Evolutionary conservation across 2,329 filamentous ascomycete species (phyloP).

Genomic region (Aspergillus uvarum): DNA sequence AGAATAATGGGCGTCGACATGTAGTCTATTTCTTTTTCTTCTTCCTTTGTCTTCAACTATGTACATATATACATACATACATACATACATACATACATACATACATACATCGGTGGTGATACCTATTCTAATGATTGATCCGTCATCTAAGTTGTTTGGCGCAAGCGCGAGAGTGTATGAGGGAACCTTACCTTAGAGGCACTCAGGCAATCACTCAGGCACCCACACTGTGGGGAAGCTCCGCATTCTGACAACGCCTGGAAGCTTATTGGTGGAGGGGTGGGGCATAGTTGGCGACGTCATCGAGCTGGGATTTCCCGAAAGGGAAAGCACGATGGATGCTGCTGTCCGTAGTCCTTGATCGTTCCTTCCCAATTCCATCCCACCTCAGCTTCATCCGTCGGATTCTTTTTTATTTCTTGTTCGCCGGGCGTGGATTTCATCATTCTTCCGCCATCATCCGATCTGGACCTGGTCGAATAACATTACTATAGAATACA

Average conservation of each 20-base stretch:
- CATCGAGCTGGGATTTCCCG: slow-evolving; percentile 5
- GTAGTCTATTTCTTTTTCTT: no score
- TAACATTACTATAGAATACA: no score
- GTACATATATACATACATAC: no score
- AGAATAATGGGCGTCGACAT: not conserved
- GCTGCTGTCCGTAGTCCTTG: no score
- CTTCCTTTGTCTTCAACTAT: no score
- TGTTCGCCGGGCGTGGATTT: not conserved
- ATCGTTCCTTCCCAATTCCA: no score
- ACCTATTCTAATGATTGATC: no score
- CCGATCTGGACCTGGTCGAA: not conserved
- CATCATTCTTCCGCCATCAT: not conserved
- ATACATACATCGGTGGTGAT: no score
- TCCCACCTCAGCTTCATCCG: not conserved
- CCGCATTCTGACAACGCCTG: slow-evolving; percentile 12
- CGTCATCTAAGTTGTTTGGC: no score
- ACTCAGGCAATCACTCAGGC: not conserved
- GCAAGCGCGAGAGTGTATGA: no score
- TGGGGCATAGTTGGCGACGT: slow-evolving; percentile 5
- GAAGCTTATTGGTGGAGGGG: slow-evolving; percentile 8
- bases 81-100: no score
- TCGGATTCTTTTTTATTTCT: not conserved
- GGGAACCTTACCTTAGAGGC: no score
- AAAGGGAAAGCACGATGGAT: not conserved
- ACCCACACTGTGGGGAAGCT: not conserved